These are phyloP conservation scores for Kwoniella botswanensis DNA, from an alignment of 768 basidiomycete species.

Conservation along the genomic window DNA sequence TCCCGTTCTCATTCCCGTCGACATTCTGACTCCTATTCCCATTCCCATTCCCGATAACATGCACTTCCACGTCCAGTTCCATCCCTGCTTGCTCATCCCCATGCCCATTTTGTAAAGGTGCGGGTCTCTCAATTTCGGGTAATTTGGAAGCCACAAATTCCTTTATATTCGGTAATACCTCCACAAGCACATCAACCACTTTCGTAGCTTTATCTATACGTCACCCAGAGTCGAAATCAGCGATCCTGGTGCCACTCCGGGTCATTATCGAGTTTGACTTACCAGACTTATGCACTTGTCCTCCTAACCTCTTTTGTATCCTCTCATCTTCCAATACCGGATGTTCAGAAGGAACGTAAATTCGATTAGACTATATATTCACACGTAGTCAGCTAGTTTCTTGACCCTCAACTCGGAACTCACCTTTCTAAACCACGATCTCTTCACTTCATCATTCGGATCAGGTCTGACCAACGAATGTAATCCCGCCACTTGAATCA, in stretches of 20 bases:
- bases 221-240: no score
- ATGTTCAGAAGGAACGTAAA: conserved; percentile 70
- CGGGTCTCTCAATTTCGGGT: background rate
- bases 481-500: conserved; percentile 79
- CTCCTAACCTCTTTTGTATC: conserved; percentile 68
- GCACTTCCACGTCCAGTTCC: background rate
- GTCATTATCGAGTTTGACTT: conserved; percentile 27
- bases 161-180: conserved; percentile 70
- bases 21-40: background rate
- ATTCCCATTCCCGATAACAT: conserved; percentile 7
- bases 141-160: conserved; percentile 61
- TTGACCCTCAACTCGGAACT: conserved; percentile 22
- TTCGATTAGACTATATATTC: conserved; percentile 36
- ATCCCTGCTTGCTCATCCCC: background rate
- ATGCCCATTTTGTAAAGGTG: background rate
- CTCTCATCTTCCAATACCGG: conserved; percentile 58
- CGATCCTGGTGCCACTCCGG: no score
- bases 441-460: conserved; percentile 64
- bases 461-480: conserved; percentile 54
- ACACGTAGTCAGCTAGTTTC: background rate
- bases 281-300: conserved; percentile 68
- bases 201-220: conserved; percentile 68
- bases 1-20: background rate
- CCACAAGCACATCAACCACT: conserved; percentile 74
- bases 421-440: conserved; percentile 76